Evolutionary conservation across 495 filamentous ascomycete species (phyloP), one percentile per base, ranked within the genome.

Genomic region (Thermothielavioides terrestris): DNA sequence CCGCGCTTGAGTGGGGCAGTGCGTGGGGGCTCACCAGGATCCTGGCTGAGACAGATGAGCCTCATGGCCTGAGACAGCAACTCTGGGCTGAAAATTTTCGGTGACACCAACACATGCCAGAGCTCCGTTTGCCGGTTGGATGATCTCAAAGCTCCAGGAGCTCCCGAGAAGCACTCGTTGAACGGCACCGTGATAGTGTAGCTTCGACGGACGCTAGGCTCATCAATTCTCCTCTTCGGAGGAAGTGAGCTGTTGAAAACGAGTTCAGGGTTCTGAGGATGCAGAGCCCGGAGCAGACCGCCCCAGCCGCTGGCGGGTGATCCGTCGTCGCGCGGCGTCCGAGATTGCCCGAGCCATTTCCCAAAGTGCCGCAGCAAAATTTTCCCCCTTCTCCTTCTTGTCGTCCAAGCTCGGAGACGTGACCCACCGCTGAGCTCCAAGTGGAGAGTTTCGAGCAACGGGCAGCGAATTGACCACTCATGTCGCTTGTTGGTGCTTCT

Each of bases 1-100:
- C 23, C 49, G 48, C 26, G n/a, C 45, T 42, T n/a, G 52, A 56
- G 58, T 59, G 58, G 61, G 56, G 61, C 51, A 37, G 15, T 36
- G n/a, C 49, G 54, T 52, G 47, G 49, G 49, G 47, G 44, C 35
- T 4, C 1, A 28, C n/a, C 27, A 45, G 50, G 20, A 21, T 30
- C 44, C 44, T 25, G 26, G 44, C 10, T 21, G 9, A 7, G n/a
- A 32, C 44, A 52, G 42, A 40, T 30, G 62, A 66, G 59, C 57
- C 60, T 61, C 63, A 54, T 32, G 55, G 56, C 62, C 60, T 60
- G 58, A 66, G 58, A 64, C 61, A 64, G 56, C 60, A 62, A 61
- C 50, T 30, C n/a, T 25, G 39, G 28, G 46, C 46, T 54, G 55
- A 59, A 65, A 63, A 57, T 52, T 65, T 65, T 63, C 58, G 49